Evolutionary conservation across 2,329 filamentous ascomycete species (phyloP), one percentile per base, ranked within the genome.

Genomic region (Simplicillium sp.): DNA sequence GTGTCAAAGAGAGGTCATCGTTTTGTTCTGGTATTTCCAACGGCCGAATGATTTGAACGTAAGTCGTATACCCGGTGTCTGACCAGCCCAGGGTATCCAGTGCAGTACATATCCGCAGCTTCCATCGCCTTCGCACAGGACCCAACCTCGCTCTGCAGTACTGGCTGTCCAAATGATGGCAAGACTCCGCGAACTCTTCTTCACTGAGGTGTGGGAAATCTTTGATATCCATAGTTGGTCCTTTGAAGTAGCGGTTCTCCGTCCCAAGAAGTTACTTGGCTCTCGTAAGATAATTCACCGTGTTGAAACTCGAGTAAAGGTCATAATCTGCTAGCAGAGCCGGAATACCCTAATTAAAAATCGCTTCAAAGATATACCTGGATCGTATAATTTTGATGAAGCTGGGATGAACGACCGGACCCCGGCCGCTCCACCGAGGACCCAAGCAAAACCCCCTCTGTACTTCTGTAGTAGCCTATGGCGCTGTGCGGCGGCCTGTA

Each of bases 161-260:
- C 46, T 58, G 67, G 31, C 70, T 65, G 46, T 82, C 77, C 16
- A 82, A 66, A 41, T 73, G 65, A 50, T 81, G 74, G 57, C 82
- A 86, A 41, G 71, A 75, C 52, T 77, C 70, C 40, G 73, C 61
- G 48, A 87, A 87, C 53, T 86, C 81, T 33, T 76, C 69, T 11
- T 61, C 52, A 11, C 62, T 72, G 20, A 87, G 68, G 44, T 72
- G 75, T 7, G 82, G 82, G 53, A 81, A 87, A 38, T 68, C 62
- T 43, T 58, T 50, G 51, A 76, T 71, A 11, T 64, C 64, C 59
- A 64, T 64, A 35, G 18, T 44, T 29, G 15, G n/a, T 11, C 4
- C 7, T 25, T 25, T n/a, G 6, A 11, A 25, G 15, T 25, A 12
- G 31, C 15, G 31, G 12, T 25, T 25, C 20, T 6, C 20, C 13